Evolutionary conservation across 2,329 filamentous ascomycete genomes (phyloP).

Genomic region (Epichloe gansuensis): DNA sequence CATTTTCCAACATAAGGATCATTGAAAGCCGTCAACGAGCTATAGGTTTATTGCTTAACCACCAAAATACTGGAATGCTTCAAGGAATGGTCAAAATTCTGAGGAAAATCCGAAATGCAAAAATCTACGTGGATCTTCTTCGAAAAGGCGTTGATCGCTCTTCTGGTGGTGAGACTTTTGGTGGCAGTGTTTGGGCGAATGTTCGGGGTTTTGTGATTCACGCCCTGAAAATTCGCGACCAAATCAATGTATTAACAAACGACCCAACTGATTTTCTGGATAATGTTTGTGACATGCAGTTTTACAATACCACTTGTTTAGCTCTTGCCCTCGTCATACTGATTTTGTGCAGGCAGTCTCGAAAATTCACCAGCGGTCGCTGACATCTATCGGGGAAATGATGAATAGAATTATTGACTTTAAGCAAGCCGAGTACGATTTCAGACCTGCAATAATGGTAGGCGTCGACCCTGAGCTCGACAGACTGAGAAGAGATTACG

Average conservation of each 20-base stretch:
- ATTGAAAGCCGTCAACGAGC: conserved; percentile 63
- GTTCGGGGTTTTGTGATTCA: conserved; percentile 60
- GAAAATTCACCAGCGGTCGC: conserved; percentile 42
- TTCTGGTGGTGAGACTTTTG: conserved; percentile 37
- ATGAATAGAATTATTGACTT: conserved; percentile 73
- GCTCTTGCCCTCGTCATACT: background rate
- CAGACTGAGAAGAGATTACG: conserved; percentile 62
- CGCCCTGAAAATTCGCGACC: conserved; percentile 56
- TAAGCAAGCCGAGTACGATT: conserved; percentile 57
- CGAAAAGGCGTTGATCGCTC: conserved; percentile 61
- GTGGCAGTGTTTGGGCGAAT: conserved; percentile 60
- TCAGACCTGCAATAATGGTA: conserved; percentile 58
- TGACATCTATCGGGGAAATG: conserved; percentile 55
- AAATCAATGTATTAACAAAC: conserved; percentile 24
- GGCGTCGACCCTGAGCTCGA: conserved; percentile 69
- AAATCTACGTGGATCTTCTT: conserved; percentile 53
- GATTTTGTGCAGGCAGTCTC: conserved; percentile 22
- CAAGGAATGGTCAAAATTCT: conserved; percentile 48
- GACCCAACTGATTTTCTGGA: background rate
- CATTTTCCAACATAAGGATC: conserved; percentile 52
- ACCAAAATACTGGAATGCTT: conserved; percentile 51
- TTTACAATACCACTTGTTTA: background rate
- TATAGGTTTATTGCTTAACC: conserved; percentile 52
- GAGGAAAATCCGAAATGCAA: conserved; percentile 65
- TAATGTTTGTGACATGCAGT: background rate